Percentiles rank a stretch among this genome's conserved stretches.
Conservation (phyloP, 2,329 filamentous ascomycete species). For the Neurospora sp. region DNA sequence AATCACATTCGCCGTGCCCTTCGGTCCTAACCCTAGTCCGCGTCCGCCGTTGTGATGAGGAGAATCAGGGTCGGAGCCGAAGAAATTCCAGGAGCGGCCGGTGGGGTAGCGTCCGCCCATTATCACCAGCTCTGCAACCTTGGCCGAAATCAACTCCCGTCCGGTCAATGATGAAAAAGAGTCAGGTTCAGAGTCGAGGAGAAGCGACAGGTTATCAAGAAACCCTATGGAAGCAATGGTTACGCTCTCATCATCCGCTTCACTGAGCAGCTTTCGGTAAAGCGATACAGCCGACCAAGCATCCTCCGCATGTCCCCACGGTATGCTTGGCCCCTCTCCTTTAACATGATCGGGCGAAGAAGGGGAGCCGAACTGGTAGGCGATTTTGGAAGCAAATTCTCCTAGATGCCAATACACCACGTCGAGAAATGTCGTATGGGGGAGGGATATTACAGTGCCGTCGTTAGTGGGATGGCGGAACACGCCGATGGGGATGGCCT, state of each 20-base stretch:
- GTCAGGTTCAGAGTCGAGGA: constrained; percentile 18
- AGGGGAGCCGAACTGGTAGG: constrained; percentile 27
- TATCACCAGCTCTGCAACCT: constrained; percentile 39
- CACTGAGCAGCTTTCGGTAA: constrained; percentile 33
- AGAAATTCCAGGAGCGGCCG: constrained; percentile 48
- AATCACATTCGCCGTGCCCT: constrained; percentile 32
- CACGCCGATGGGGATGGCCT: background rate
- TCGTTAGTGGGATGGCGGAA: background rate
- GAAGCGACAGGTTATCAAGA: constrained; percentile 11
- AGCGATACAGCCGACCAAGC: constrained; percentile 33
- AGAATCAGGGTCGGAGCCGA: constrained; percentile 25
- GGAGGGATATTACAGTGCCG: constrained; percentile 25
- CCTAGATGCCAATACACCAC: constrained; percentile 26
- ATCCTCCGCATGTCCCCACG: constrained; percentile 25
- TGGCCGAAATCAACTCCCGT: constrained; percentile 30
- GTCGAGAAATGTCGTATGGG: constrained; percentile 37
- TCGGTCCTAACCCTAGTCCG: background rate
- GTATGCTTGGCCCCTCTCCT: constrained; percentile 11
- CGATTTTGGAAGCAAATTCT: constrained; percentile 37
- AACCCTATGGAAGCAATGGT: constrained; percentile 18
- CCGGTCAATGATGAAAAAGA: constrained; percentile 29
- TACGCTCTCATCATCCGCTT: constrained; percentile 30
- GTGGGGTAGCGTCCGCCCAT: constrained; percentile 44
- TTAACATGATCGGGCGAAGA: background rate
- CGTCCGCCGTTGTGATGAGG: background rate